These are phyloP conservation scores for Xylaria flabelliformis DNA, from an alignment of 495 filamentous ascomycete genomes.

Conservation along the genomic window DNA sequence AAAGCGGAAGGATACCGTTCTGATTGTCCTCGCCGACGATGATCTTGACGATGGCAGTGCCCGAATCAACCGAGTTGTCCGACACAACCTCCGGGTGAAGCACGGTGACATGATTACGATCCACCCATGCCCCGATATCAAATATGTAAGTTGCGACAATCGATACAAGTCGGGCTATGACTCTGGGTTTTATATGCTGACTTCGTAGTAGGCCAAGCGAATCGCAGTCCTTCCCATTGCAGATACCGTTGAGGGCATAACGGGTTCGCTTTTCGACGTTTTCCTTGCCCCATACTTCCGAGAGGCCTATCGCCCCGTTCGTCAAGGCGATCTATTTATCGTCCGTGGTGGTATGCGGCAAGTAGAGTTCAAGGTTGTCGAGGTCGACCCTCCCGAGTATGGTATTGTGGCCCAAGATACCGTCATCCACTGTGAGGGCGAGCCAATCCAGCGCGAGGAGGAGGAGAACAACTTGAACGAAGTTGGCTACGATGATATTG, in stretches of 20 bases:
- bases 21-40: conserved; percentile 97
- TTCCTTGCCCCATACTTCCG: conserved; percentile 99
- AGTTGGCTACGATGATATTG: conserved; percentile 98
- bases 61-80: conserved; percentile 95
- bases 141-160: conserved; percentile 81
- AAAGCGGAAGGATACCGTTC: conserved; percentile 98
- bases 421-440: conserved; percentile 97
- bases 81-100: conserved; percentile 97
- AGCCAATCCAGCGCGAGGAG: conserved; percentile 97
- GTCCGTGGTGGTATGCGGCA: conserved; percentile 97
- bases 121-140: conserved; percentile 99
- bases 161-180: neutral
- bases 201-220: conserved; percentile 80
- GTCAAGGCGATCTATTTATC: conserved; percentile 97
- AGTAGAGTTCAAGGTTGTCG: conserved; percentile 99
- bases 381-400: conserved; percentile 97
- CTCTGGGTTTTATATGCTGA: conserved; percentile 27
- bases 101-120: conserved; percentile 97
- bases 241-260: conserved; percentile 96
- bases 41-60: conserved; percentile 96
- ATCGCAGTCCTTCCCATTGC: conserved; percentile 98
- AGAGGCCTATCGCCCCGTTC: conserved; percentile 94
- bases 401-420: conserved; percentile 99
- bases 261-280: conserved; percentile 96
- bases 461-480: conserved; percentile 99